Evolutionary conservation across 169 alveolate species (phyloP), one percentile per base, ranked within the genome.

Genomic region (Theileria annulata): DNA sequence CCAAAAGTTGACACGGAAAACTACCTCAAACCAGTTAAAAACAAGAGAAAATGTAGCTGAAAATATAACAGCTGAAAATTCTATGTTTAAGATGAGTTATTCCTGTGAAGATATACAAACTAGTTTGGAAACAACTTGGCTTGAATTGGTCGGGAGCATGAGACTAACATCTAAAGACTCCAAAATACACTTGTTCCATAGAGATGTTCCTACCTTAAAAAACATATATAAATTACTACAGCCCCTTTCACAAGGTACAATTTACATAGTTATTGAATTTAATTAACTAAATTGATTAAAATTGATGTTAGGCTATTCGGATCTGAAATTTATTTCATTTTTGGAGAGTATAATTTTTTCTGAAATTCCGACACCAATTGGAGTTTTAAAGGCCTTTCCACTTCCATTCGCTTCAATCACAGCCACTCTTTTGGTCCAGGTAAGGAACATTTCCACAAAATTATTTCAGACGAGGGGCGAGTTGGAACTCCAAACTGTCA

Each of bases 291-390:
- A 8, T 42, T 42, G 51, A 37, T 1, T 62, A 62, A n/a, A 21
- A n/a, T 62, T 31, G 5, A 0, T 4, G 58, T 17, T 17, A 68
- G 63, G 37, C 27, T 68, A 68, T 58, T 48, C 59, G 76, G 62
- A 72, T 10, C 30, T 3, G 23, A 72, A 30, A 33, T 15, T 69
- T 69, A 69, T 42, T 51, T 72, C 64, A 0, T 74, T 82, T 21
- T 51, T 73, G 28, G 37, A 80, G 19, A n/a, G 51, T 27, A 8
- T 62, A 37, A 71, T 80, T 12, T 17, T 28, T 35, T 5, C 82
- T 23, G 79, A 82, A 59, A 58, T 82, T 27, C 89, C 87, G 21
- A 82, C 79, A 33, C 89, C 89, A 12, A 70, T 30, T 9, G 89
- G 89, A 42, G 69, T 75, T 15, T 9, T 68, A 21, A 74, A 82